Base-by-base conservation (phyloP, 164 flowering plant species). In the Houttuynia cordata region DNA sequence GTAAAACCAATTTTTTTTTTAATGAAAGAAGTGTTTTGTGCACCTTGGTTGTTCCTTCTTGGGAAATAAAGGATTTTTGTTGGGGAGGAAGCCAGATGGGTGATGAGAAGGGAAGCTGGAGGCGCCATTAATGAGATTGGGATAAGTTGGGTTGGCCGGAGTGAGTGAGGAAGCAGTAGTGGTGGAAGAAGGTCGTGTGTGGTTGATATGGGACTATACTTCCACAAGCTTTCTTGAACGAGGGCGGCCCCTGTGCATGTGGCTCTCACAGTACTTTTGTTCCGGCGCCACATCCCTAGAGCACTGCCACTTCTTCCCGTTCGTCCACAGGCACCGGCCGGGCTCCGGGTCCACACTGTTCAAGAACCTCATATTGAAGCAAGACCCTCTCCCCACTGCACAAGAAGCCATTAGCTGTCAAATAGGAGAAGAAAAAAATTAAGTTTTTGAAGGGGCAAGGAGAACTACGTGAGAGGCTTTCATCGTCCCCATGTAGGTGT, bases 221-320 rank as follows among this genome's bases (percentile, higher is more conserved):
- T n/a, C n/a, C n/a, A n/a, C n/a, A n/a, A n/a, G n/a, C n/a, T n/a
- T n/a, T n/a, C n/a, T n/a, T n/a, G n/a, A n/a, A n/a, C n/a, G n/a
- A n/a, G n/a, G n/a, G n/a, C n/a, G n/a, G n/a, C n/a, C n/a, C n/a
- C n/a, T n/a, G n/a, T n/a, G n/a, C n/a, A n/a, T n/a, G n/a, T n/a
- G n/a, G n/a, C n/a, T n/a, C n/a, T n/a, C n/a, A n/a, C n/a, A n/a
- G n/a, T n/a, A n/a, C n/a, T n/a, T n/a, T n/a, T n/a, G n/a, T n/a
- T n/a, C n/a, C n/a, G n/a, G n/a, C n/a, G 76, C 83, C 45, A 79
- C 93, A 59, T 89, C 85, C 67, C 86, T 79, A 0, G 96, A 80
- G 69, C 96, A 88, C 78, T 93, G 70, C 93, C 96, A 86, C 76
- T 86, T 86, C 70, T 88, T 87, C 55, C 91, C 91, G 68, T 89